Conservation (phyloP, 768 basidiomycete genomes). For the Tylopilus plumbeoviolaceoides region DNA sequence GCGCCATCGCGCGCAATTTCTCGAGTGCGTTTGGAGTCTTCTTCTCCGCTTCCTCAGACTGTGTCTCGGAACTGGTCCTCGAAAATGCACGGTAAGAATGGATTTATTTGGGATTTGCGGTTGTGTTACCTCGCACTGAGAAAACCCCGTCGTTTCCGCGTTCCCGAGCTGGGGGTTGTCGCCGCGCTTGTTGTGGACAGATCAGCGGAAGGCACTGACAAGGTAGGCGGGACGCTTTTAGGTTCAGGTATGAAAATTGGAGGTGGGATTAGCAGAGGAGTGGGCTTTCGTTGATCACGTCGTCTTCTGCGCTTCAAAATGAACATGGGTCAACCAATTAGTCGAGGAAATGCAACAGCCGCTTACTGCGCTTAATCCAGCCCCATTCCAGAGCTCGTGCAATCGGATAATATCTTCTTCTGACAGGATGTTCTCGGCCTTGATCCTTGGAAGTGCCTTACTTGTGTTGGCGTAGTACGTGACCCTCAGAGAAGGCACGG, state of each 20-base stretch:
- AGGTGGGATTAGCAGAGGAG: slow-evolving; percentile 2
- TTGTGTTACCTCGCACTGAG: slow-evolving; percentile 19
- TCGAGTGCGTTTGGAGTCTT: slow-evolving; percentile 2
- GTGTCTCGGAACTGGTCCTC: slow-evolving; percentile 13
- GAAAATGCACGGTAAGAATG: background rate
- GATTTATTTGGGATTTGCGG: background rate
- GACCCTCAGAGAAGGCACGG: background rate
- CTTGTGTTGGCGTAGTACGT: background rate
- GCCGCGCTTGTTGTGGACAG: background rate
- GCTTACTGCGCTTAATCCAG: slow-evolving; percentile 21
- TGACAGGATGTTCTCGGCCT: slow-evolving; percentile 17
- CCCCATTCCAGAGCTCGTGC: slow-evolving; percentile 26
- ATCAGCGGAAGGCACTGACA: background rate
- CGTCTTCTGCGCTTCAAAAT: slow-evolving; percentile 11
- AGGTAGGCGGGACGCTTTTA: background rate
- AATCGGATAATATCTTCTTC: slow-evolving; percentile 16
- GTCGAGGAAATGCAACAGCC: background rate
- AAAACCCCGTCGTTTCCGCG: slow-evolving; percentile 16
- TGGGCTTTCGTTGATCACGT: background rate
- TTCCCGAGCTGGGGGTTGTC: background rate
- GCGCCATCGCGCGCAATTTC: slow-evolving; percentile 11
- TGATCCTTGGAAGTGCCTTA: slow-evolving; percentile 15
- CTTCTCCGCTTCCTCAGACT: slow-evolving; percentile 8
- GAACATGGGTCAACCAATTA: background rate
- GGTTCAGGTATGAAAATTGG: slow-evolving; percentile 14